Conservation (phyloP, 768 basidiomycete genomes). For the Mycena chlorophos region DNA sequence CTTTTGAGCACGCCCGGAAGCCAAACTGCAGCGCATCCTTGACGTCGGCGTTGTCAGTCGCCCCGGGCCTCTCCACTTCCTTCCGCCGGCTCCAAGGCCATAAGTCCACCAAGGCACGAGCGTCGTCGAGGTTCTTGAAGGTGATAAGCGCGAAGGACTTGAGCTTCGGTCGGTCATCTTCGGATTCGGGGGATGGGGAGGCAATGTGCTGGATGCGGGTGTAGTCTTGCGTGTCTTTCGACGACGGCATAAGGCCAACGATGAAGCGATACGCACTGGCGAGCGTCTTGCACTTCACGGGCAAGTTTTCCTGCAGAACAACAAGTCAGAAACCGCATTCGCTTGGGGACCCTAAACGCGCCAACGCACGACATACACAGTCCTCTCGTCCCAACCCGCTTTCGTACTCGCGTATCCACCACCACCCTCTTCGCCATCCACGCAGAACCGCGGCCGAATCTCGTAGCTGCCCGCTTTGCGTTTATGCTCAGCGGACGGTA, state of each 20-base stretch:
- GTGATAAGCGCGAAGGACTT: slow-evolving; percentile 79
- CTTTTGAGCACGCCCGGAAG: slow-evolving; percentile 56
- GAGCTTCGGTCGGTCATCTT: slow-evolving; percentile 62
- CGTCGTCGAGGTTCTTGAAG: slow-evolving; percentile 42
- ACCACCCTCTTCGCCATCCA: slow-evolving; percentile 41
- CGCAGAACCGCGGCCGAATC: slow-evolving; percentile 23
- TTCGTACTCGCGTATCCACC: slow-evolving; percentile 71
- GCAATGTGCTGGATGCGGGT: slow-evolving; percentile 50
- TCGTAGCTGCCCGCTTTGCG: slow-evolving; percentile 22
- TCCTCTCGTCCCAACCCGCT: slow-evolving; percentile 49
- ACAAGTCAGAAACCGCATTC: slow-evolving; percentile 1
- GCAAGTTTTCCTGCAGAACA: slow-evolving; percentile 65
- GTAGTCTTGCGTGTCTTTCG: slow-evolving; percentile 7
- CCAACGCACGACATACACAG: slow-evolving; percentile 64
- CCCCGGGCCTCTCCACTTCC: not conserved
- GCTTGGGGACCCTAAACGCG: not conserved
- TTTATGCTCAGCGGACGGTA: slow-evolving; percentile 31
- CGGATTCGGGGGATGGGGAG: slow-evolving; percentile 60
- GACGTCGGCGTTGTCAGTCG: slow-evolving; percentile 31
- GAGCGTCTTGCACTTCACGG: slow-evolving; percentile 50
- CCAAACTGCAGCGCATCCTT: slow-evolving; percentile 62
- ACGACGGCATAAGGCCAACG: slow-evolving; percentile 32
- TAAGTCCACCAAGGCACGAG: slow-evolving; percentile 39
- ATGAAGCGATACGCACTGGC: slow-evolving; percentile 52
- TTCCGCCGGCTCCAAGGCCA: slow-evolving; percentile 65